These are phyloP conservation scores for Mercurialis annua DNA, from an alignment of 345 rosid species.

Conservation along the genomic window DNA sequence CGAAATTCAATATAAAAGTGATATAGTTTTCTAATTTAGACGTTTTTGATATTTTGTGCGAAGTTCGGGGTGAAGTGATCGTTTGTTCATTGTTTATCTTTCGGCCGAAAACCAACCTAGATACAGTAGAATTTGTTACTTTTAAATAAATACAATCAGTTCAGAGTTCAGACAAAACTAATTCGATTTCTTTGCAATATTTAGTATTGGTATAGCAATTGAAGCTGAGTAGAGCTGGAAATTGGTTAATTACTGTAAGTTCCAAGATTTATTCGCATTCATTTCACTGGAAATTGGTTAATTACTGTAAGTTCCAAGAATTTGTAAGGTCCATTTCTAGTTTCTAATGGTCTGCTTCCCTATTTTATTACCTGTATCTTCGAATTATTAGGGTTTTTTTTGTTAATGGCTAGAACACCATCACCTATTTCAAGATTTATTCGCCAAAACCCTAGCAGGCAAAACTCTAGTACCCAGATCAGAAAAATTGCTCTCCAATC, in stretches of 20 bases:
- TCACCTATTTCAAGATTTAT: conserved; percentile 23
- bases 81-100: too few species aligned
- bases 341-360: neutral
- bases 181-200: too few species aligned
- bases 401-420: conserved; percentile 40
- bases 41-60: too few species aligned
- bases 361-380: neutral
- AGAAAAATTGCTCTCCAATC: conserved; percentile 30
- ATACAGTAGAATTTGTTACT: too few species aligned
- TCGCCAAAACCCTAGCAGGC: conserved; percentile 28
- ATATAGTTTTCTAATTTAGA: too few species aligned
- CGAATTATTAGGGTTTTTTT: neutral
- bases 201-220: neutral
- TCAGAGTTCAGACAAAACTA: too few species aligned
- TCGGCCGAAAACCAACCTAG: too few species aligned
- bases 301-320: neutral
- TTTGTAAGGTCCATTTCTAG: conserved; percentile 1
- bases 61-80: too few species aligned
- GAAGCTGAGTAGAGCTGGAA: neutral
- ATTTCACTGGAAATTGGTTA: neutral
- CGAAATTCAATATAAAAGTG: too few species aligned
- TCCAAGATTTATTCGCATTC: neutral
- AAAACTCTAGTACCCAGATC: conserved; percentile 26
- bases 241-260: neutral
- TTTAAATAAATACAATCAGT: too few species aligned